phyloP scores from a whole-genome alignment of 805 yeast species.

The Candida railenensis region DNA sequence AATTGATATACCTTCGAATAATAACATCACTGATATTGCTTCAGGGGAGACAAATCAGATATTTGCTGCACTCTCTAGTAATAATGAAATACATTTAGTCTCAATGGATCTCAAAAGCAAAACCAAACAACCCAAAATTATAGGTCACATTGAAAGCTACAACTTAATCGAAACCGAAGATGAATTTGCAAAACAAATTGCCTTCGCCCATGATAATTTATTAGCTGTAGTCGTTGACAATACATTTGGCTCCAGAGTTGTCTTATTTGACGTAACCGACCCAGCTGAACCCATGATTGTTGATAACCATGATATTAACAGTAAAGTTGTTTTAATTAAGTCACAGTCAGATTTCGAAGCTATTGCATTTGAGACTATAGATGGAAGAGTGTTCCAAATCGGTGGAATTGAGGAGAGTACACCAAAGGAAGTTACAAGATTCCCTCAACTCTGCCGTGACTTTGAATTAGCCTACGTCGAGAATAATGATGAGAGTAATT shows the following conservation, averaged over 20 bases:
- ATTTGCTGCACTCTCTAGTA: conserved; percentile 57
- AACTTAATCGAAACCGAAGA: not conserved
- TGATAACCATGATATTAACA: conserved; percentile 25
- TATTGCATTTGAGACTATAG: conserved; percentile 59
- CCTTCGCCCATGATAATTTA: conserved; percentile 49
- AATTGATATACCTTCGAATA: conserved; percentile 44
- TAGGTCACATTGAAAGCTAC: not conserved
- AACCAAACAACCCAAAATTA: conserved; percentile 46
- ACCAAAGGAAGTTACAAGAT: conserved; percentile 40
- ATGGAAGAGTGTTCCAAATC: conserved; percentile 54
- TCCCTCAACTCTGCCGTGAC: conserved; percentile 71
- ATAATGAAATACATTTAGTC: conserved; percentile 27
- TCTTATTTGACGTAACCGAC: conserved; percentile 48
- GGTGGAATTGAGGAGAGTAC: conserved; percentile 16
- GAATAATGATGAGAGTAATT: conserved; percentile 12
- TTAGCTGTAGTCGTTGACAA: conserved; percentile 64
- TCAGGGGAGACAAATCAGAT: conserved; percentile 56
- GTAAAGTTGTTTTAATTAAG: conserved; percentile 57
- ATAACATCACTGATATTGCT: conserved; percentile 63
- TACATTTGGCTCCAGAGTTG: conserved; percentile 47
- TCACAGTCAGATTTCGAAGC: conserved; percentile 51
- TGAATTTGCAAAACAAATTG: conserved; percentile 63
- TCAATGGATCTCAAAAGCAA: conserved; percentile 47
- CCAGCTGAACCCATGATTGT: conserved; percentile 46
- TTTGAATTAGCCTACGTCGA: conserved; percentile 42